Evolutionary conservation across 2,329 filamentous ascomycete genomes (phyloP).

Genomic region (Penicillium griseofulvum): DNA sequence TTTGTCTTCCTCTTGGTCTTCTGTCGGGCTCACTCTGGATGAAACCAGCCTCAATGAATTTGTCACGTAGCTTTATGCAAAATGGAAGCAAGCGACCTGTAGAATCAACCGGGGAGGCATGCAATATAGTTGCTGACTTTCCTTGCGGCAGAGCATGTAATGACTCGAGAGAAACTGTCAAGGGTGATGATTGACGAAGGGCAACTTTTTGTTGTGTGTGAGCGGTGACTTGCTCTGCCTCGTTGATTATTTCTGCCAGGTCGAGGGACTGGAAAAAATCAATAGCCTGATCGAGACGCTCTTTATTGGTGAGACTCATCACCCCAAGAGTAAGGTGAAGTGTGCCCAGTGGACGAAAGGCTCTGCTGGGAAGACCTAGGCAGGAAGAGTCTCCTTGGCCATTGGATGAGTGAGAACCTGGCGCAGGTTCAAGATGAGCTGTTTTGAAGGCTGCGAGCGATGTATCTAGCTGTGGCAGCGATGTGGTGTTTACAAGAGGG

Average conservation of each 20-base stretch:
- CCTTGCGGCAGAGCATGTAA: constrained; percentile 38
- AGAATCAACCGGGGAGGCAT: constrained; percentile 40
- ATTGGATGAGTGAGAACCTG: not conserved
- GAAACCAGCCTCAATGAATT: constrained; percentile 46
- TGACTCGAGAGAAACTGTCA: constrained; percentile 47
- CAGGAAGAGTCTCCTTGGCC: constrained; percentile 31
- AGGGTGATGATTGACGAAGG: constrained; percentile 18
- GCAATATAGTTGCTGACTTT: constrained; percentile 39
- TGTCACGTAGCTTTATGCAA: constrained; percentile 39
- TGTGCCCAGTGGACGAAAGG: constrained; percentile 73
- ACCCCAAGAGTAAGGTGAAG: constrained; percentile 85
- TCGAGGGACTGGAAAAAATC: constrained; percentile 48
- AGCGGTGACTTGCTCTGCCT: constrained; percentile 32
- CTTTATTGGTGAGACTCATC: constrained; percentile 65
- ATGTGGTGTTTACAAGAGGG: constrained; percentile 61
- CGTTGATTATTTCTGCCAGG: constrained; percentile 37
- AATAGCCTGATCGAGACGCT: constrained; percentile 49
- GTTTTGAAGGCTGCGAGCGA: constrained; percentile 62
- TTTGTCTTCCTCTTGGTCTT: not conserved
- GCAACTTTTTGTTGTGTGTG: not conserved
- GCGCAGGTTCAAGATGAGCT: not conserved
- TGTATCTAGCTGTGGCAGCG: constrained; percentile 62
- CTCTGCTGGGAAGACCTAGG: constrained; percentile 59
- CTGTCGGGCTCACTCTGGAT: constrained; percentile 31
- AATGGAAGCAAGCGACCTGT: constrained; percentile 44